phyloP scores from a whole-genome alignment of 2,329 filamentous ascomycete species.

The Chrysoporthe cubensis region DNA sequence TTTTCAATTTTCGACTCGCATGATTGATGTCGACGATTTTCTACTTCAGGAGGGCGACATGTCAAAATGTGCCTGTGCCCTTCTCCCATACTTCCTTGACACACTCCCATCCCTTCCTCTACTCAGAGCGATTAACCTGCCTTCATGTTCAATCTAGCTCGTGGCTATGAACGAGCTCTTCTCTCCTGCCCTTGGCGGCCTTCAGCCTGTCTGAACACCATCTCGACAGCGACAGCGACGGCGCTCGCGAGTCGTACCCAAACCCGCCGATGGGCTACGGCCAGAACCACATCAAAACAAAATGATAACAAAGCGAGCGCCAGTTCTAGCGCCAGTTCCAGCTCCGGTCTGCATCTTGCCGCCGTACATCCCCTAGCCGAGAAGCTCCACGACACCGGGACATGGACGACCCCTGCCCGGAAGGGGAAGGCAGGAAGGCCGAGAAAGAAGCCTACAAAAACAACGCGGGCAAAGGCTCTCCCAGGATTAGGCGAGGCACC shows the following conservation, averaged over 20 bases:
- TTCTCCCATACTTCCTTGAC: neutral
- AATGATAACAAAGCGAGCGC: neutral
- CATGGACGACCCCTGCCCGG: neutral
- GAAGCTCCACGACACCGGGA: constrained; percentile 2
- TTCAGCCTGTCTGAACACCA: constrained; percentile 11
- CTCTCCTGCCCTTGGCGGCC: constrained; percentile 12
- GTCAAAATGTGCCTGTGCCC: neutral
- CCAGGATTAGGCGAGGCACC: neutral
- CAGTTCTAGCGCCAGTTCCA: too few species aligned
- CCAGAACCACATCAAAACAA: neutral
- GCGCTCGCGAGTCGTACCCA: neutral
- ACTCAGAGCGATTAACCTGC: neutral
- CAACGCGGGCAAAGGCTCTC: neutral
- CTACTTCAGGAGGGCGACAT: neutral
- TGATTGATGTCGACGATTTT: neutral
- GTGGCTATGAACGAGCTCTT: constrained; percentile 25
- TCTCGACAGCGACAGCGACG: neutral
- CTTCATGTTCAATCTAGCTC: constrained; percentile 26
- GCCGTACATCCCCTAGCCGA: constrained; percentile 8
- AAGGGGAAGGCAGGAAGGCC: neutral
- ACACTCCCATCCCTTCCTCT: neutral
- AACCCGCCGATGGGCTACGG: neutral
- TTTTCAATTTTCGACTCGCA: neutral
- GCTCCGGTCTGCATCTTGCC: neutral
- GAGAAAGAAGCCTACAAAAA: neutral